Conservation (phyloP, 257 asterid genomes). For the Paraleonurus japonicus region DNA sequence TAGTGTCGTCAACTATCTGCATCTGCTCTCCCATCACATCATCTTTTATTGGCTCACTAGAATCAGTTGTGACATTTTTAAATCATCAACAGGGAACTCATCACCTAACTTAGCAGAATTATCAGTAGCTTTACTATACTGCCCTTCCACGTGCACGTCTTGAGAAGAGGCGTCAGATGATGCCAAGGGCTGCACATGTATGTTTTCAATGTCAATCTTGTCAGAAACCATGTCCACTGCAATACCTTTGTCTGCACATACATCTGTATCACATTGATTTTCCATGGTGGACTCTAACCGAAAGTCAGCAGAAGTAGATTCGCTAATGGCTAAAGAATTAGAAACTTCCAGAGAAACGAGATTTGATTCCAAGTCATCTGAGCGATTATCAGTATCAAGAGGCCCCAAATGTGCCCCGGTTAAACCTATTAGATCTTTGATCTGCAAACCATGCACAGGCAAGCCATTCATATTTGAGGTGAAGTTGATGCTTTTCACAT, state of each 20-base stretch:
- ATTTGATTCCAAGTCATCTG: constrained; percentile 30
- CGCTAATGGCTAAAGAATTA: too few relatives aligned
- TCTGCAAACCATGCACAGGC: constrained; percentile 67
- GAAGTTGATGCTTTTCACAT: constrained; percentile 51
- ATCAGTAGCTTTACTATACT: constrained; percentile 25
- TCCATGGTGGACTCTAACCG: constrained; percentile 27
- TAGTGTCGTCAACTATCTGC: constrained; percentile 25
- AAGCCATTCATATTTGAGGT: constrained; percentile 53
- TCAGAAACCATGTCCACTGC: constrained; percentile 19
- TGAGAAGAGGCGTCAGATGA: constrained; percentile 24
- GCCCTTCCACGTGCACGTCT: constrained; percentile 25
- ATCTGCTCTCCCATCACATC: constrained; percentile 31
- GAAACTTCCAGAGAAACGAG: constrained; percentile 31
- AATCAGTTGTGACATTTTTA: constrained; percentile 24
- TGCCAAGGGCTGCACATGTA: constrained; percentile 22
- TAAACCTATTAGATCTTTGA: constrained; percentile 44
- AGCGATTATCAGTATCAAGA: constrained; percentile 22
- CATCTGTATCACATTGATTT: constrained; percentile 27
- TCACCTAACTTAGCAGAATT: constrained; percentile 20
- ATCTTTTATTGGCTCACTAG: constrained; percentile 26
- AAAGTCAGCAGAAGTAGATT: constrained; percentile 14
- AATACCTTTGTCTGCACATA: constrained; percentile 24
- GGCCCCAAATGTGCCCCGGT: constrained; percentile 25
- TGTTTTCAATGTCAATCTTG: constrained; percentile 19
- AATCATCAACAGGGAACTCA: constrained; percentile 28